Evolutionary conservation across 495 filamentous ascomycete genomes (phyloP), one percentile per base, ranked within the genome.

Genomic region (Parathielavia hyrcaniae): DNA sequence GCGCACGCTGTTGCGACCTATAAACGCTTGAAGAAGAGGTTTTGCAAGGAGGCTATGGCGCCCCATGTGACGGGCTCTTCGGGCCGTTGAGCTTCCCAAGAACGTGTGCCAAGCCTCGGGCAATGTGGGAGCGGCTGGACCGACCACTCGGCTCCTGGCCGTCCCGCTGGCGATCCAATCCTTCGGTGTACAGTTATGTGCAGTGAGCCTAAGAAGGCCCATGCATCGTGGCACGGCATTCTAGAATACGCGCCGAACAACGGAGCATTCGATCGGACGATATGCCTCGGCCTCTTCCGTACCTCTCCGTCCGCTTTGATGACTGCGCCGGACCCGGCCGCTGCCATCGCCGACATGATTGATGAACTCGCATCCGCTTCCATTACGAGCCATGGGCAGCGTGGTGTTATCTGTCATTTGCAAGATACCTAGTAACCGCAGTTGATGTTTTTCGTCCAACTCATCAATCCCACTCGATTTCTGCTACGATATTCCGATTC

Each of bases 1-100:
- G 16, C 23, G 12, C 22, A 20, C 57, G 43, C 3, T 19, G 8
- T 35, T 30, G 30, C 19, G 8, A 40, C 48, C 39, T 47, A n/a
- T n/a, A 47, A 26, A 8, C 36, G 10, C 23, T 10, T 44, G 0
- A 58, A 17, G 16, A 52, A 16, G 41, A 53, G 40, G 40, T 45
- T 17, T 44, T n/a, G 19, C 32, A 57, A 38, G 23, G 55, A 14
- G 58, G 58, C 58, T 60, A 50, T 60, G 58, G 44, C 10, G 39
- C 44, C 50, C 43, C 40, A 16, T 36, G 54, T 57, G 57, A 53
- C 51, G 14, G 32, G 20, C 12, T 20, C 51, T 53, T 48, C 41
- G 41, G 43, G 35, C 56, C 48, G 50, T 59, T 53, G 10, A 5
- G 44, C 7, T 32, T 12, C 45, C 13, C 39, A 16, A 11, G n/a